Evolutionary conservation across 202 grass and related monocot genomes (phyloP).

Genomic region (Panicum virgatum): DNA sequence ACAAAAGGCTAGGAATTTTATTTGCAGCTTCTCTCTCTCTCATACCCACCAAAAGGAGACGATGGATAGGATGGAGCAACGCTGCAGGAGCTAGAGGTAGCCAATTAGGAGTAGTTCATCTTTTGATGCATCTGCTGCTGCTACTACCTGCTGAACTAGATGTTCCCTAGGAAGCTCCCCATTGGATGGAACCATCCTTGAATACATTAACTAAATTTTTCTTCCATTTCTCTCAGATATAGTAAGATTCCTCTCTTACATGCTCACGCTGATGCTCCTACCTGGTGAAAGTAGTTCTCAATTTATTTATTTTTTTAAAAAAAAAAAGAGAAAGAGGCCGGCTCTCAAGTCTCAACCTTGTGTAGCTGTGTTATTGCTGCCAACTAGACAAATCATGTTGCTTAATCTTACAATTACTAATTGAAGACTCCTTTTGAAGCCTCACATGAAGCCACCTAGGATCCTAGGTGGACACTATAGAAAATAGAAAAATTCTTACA

Average conservation of each 20-base stretch:
- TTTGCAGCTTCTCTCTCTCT: conserved; percentile 11
- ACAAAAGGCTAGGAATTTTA: conserved; percentile 17
- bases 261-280: too few relatives aligned
- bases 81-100: conserved; percentile 21
- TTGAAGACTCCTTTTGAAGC: too few relatives aligned
- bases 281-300: background rate
- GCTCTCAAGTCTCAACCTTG: too few relatives aligned
- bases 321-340: too few relatives aligned
- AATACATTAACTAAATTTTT: background rate
- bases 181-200: conserved; percentile 34
- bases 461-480: too few relatives aligned
- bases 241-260: background rate
- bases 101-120: conserved; percentile 29
- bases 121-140: conserved; percentile 37
- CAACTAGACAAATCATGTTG: too few relatives aligned
- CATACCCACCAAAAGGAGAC: background rate
- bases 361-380: too few relatives aligned
- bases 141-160: background rate
- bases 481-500: too few relatives aligned
- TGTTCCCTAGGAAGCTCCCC: conserved; percentile 21
- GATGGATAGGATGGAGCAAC: background rate
- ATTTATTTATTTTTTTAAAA: too few relatives aligned
- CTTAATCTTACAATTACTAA: too few relatives aligned
- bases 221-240: too few relatives aligned
- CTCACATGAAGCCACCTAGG: too few relatives aligned